Evolutionary conservation across 2,329 filamentous ascomycete species (phyloP).

Genomic region (Pseudocercospora vitis): DNA sequence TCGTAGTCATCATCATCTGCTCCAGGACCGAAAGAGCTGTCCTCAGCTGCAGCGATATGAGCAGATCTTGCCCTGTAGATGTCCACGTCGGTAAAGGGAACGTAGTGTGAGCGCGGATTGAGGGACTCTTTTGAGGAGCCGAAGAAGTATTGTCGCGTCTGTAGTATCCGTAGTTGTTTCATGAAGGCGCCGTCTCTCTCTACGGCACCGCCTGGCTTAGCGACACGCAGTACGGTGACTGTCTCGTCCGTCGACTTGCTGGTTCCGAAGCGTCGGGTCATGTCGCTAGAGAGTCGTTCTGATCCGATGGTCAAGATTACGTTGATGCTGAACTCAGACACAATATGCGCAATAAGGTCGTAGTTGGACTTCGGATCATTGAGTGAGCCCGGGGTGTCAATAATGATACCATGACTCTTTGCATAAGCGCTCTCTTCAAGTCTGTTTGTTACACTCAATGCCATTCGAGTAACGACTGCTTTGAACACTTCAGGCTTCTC

Average conservation of each 20-base stretch:
- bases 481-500: conserved; percentile 71
- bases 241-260: conserved; percentile 58
- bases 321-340: conserved; percentile 68
- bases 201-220: conserved; percentile 82
- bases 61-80: conserved; percentile 54
- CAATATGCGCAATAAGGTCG: conserved; percentile 78
- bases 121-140: conserved; percentile 70
- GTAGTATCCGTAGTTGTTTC: conserved; percentile 69
- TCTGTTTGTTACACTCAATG: conserved; percentile 73
- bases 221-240: conserved; percentile 73
- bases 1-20: conserved; percentile 53
- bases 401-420: conserved; percentile 73
- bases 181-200: conserved; percentile 73
- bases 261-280: conserved; percentile 65
- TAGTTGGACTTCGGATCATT: conserved; percentile 65
- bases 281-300: conserved; percentile 70
- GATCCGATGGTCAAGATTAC: conserved; percentile 81
- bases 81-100: conserved; percentile 71
- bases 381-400: conserved; percentile 76
- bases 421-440: conserved; percentile 73
- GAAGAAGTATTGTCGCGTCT: conserved; percentile 93
- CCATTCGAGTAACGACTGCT: conserved; percentile 71
- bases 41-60: conserved; percentile 18
- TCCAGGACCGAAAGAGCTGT: conserved; percentile 39
- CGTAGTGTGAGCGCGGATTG: conserved; percentile 81